Conservation (phyloP, 106 monocot species). For the Ottelia alismoides region DNA sequence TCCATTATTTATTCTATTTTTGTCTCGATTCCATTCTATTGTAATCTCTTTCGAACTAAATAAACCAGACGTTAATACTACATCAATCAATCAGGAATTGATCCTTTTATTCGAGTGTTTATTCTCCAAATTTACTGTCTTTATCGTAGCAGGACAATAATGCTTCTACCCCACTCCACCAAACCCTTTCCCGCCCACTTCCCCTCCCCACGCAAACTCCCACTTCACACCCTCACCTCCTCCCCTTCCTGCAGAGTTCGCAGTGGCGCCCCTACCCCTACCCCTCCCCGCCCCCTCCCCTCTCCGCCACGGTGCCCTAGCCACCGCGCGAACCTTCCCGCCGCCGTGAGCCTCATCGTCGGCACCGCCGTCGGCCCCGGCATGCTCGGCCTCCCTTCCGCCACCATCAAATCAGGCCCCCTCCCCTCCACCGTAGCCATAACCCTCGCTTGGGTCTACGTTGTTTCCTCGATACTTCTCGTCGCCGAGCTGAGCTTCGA, state of each 20-base stretch:
- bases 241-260: background rate
- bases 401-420: slow-evolving; percentile 46
- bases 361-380: slow-evolving; percentile 79
- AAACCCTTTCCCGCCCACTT: background rate
- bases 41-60: no score
- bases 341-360: slow-evolving; percentile 48
- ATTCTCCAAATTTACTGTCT: no score
- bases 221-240: background rate
- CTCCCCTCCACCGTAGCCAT: slow-evolving; percentile 59
- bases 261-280: no score
- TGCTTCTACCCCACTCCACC: background rate
- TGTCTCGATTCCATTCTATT: no score
- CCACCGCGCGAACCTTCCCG: slow-evolving; percentile 33
- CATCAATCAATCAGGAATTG: no score
- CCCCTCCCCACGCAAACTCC: background rate
- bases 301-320: background rate
- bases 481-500: slow-evolving; percentile 63
- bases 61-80: no score
- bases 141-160: no score
- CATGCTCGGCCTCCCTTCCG: slow-evolving; percentile 73
- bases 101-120: no score
- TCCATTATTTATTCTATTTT: no score
- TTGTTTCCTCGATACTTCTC: slow-evolving; percentile 64
- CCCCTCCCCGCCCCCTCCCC: background rate
- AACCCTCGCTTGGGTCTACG: slow-evolving; percentile 64